These are phyloP conservation scores for Pezicula neosporulosa DNA, from an alignment of 2,329 filamentous ascomycete genomes.

Conservation along the genomic window DNA sequence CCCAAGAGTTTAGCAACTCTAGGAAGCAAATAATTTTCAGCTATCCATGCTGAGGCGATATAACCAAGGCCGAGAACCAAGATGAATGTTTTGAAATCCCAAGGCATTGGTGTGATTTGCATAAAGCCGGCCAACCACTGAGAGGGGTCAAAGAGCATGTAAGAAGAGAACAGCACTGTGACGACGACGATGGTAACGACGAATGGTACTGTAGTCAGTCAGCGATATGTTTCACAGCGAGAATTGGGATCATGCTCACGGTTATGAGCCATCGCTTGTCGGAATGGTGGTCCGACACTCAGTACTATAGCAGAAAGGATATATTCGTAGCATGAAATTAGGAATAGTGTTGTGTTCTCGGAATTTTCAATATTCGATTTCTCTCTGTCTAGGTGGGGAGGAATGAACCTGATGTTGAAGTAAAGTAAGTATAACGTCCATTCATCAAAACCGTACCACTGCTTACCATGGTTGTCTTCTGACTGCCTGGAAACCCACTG, in stretches of 20 bases:
- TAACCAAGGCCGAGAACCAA: slow-evolving; percentile 67
- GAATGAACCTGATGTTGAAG: slow-evolving; percentile 59
- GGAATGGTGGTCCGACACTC: slow-evolving; percentile 87
- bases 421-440: slow-evolving; percentile 12
- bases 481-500: slow-evolving; percentile 70
- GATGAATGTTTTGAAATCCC: slow-evolving; percentile 70
- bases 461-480: slow-evolving; percentile 73
- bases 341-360: slow-evolving; percentile 87
- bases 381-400: slow-evolving; percentile 71
- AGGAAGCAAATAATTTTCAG: slow-evolving; percentile 70
- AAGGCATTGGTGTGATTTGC: slow-evolving; percentile 78
- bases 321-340: slow-evolving; percentile 92
- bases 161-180: slow-evolving; percentile 64
- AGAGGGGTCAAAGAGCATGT: slow-evolving; percentile 78
- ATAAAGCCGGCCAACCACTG: slow-evolving; percentile 69
- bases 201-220: slow-evolving; percentile 65
- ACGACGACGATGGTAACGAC: slow-evolving; percentile 68
- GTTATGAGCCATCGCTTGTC: slow-evolving; percentile 76
- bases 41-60: slow-evolving; percentile 64
- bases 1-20: slow-evolving; percentile 66
- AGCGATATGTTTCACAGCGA: slow-evolving; percentile 2
- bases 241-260: slow-evolving; percentile 46
- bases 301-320: slow-evolving; percentile 86
- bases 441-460: background rate
- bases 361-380: slow-evolving; percentile 88